Percentiles rank a stretch among this genome's conserved stretches.
Conservation (phyloP, 139 green algal species). For the Coelastrella sp. region DNA sequence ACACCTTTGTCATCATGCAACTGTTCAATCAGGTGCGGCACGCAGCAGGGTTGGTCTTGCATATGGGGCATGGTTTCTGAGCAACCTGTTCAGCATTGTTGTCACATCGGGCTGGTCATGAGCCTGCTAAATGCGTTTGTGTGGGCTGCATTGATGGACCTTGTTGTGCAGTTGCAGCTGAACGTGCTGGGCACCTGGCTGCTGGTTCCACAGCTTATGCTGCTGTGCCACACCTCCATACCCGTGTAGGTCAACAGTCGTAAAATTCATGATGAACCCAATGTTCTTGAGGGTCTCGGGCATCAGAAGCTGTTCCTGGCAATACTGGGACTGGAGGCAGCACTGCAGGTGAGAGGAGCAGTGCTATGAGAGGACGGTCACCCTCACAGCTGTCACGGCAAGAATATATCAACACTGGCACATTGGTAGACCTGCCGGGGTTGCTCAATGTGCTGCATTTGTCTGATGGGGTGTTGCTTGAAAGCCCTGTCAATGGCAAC, state of each 20-base stretch:
- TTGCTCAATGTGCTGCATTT: too few species aligned
- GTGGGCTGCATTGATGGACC: neutral
- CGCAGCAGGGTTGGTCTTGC: neutral
- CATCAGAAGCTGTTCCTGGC: slow-evolving; percentile 74
- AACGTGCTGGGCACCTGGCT: neutral
- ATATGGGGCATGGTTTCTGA: neutral
- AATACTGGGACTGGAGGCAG: slow-evolving; percentile 71
- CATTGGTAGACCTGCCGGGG: too few species aligned
- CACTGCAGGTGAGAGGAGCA: slow-evolving; percentile 56
- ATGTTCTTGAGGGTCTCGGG: slow-evolving; percentile 73
- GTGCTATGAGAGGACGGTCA: neutral
- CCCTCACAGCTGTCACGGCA: neutral
- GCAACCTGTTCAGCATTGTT: too few species aligned
- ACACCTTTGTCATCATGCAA: slow-evolving; percentile 86
- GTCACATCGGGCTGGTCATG: too few species aligned
- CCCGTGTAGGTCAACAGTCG: slow-evolving; percentile 79
- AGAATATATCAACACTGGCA: too few species aligned
- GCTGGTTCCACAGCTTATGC: neutral
- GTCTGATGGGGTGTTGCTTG: too few species aligned
- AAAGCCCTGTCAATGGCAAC: too few species aligned
- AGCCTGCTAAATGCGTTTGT: neutral
- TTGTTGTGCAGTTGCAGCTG: neutral
- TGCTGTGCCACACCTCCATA: neutral
- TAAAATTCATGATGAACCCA: slow-evolving; percentile 77
- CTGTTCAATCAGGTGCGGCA: slow-evolving; percentile 86